A percentile compares a stretch with the other conserved stretches of the same genome.
phyloP scores from a whole-genome alignment of 2,329 filamentous ascomycete species.

The Arthroderma sp. region DNA sequence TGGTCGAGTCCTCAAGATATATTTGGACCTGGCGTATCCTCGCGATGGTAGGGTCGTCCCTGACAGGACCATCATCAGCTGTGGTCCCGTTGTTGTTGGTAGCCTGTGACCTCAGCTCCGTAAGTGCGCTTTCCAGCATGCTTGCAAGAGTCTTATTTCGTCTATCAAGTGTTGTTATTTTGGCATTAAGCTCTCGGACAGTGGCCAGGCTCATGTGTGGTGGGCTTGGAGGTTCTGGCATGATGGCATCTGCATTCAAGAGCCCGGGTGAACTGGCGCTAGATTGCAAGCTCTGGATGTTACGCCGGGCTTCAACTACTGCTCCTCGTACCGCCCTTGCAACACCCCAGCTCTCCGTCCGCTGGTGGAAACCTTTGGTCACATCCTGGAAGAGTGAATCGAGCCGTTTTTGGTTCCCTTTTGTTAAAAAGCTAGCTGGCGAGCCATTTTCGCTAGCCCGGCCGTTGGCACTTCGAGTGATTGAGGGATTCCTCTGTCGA shows the following conservation, averaged over 20 bases:
- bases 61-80: conserved; percentile 2
- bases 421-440: conserved; percentile 24
- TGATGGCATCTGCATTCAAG: conserved; percentile 11
- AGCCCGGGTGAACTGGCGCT: conserved; percentile 20
- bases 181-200: conserved; percentile 18
- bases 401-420: conserved; percentile 28
- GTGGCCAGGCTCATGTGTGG: conserved; percentile 8
- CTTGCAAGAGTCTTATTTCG: conserved; percentile 29
- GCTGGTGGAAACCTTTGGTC: conserved; percentile 34
- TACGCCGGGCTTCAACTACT: conserved; percentile 33
- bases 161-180: conserved; percentile 24
- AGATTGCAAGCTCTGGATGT: conserved; percentile 34
- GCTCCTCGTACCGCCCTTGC: conserved; percentile 36
- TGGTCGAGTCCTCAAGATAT: conserved; percentile 28
- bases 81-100: conserved; percentile 3
- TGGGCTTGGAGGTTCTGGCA: conserved; percentile 10
- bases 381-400: conserved; percentile 37
- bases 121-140: conserved; percentile 28
- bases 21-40: conserved; percentile 31
- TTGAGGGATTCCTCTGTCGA: conserved; percentile 6
- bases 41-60: conserved; percentile 24
- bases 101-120: conserved; percentile 24
- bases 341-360: conserved; percentile 37
- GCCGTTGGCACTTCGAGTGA: conserved; percentile 3
- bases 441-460: conserved; percentile 18